phyloP scores from a whole-genome alignment of 805 yeast genomes.

The Scheffersomyces stipitis region DNA sequence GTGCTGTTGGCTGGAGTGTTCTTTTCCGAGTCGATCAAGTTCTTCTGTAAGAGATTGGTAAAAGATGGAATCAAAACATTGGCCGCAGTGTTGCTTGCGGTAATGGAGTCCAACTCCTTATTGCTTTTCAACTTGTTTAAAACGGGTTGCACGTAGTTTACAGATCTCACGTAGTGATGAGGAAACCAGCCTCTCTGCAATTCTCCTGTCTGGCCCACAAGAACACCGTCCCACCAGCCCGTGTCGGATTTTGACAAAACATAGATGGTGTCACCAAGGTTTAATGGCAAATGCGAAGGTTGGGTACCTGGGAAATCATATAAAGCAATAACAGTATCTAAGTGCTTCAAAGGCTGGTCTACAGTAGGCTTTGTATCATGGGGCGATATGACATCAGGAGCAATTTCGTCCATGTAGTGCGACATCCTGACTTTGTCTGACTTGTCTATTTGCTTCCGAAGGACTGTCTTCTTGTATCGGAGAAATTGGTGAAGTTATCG shows the following conservation, averaged over 20 bases:
- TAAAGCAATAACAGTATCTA: slow-evolving; percentile 60
- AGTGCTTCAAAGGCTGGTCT: slow-evolving; percentile 32
- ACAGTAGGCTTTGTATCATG: slow-evolving; percentile 18
- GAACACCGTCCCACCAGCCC: slow-evolving; percentile 90
- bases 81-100: slow-evolving; percentile 49
- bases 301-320: slow-evolving; percentile 56
- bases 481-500: too few relatives aligned
- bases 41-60: slow-evolving; percentile 36
- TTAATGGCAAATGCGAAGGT: slow-evolving; percentile 51
- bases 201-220: slow-evolving; percentile 34
- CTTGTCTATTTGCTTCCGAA: too few relatives aligned
- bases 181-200: slow-evolving; percentile 85
- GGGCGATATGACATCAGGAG: slow-evolving; percentile 40
- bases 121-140: slow-evolving; percentile 36
- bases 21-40: slow-evolving; percentile 31
- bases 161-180: slow-evolving; percentile 53
- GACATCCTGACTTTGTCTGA: too few relatives aligned
- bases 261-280: slow-evolving; percentile 67
- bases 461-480: too few relatives aligned
- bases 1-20: slow-evolving; percentile 32
- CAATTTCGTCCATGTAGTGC: slow-evolving; percentile 35
- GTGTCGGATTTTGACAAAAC: slow-evolving; percentile 62
- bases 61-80: slow-evolving; percentile 44
- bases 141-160: slow-evolving; percentile 43
- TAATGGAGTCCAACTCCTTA: slow-evolving; percentile 41